phyloP scores from a whole-genome alignment of 177 flowering plant genomes.

The Vitis hybrid region DNA sequence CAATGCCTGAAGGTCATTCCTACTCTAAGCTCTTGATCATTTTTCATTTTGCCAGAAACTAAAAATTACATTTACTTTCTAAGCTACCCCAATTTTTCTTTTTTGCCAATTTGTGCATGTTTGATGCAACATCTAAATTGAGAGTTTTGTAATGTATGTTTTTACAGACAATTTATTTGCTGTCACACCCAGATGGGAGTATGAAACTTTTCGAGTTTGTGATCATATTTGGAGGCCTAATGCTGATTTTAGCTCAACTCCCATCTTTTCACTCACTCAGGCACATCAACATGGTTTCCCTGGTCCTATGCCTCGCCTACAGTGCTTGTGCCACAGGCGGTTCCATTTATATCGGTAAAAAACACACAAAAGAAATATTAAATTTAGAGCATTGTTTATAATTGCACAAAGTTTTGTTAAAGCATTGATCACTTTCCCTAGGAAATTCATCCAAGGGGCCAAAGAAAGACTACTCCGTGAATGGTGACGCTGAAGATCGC shows the following conservation, averaged over 20 bases:
- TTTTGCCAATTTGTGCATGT: not conserved
- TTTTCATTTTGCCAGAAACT: not conserved
- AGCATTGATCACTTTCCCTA: constrained; percentile 13
- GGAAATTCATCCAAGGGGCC: constrained; percentile 75
- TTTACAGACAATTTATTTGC: constrained; percentile 68
- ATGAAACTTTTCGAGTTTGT: constrained; percentile 80
- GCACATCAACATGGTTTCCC: constrained; percentile 78
- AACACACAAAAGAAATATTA: not conserved
- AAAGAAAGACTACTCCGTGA: constrained; percentile 54
- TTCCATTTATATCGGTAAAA: constrained; percentile 69
- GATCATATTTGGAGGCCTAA: constrained; percentile 66
- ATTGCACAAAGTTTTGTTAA: not conserved
- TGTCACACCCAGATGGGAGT: constrained; percentile 47
- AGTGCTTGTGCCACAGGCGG: constrained; percentile 75
- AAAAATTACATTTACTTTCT: no score
- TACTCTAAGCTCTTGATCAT: not conserved
- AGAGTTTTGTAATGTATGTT: not conserved
- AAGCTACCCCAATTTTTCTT: no score
- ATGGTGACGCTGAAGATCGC: constrained; percentile 21
- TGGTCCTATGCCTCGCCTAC: constrained; percentile 67
- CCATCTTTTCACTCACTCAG: constrained; percentile 94
- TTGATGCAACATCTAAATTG: not conserved
- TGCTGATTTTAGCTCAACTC: constrained; percentile 79
- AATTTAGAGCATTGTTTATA: not conserved
- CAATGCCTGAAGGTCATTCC: constrained; percentile 71